These are phyloP conservation scores for Fremontodendron californicum DNA, from an alignment of 345 rosid genomes.

Conservation along the genomic window DNA sequence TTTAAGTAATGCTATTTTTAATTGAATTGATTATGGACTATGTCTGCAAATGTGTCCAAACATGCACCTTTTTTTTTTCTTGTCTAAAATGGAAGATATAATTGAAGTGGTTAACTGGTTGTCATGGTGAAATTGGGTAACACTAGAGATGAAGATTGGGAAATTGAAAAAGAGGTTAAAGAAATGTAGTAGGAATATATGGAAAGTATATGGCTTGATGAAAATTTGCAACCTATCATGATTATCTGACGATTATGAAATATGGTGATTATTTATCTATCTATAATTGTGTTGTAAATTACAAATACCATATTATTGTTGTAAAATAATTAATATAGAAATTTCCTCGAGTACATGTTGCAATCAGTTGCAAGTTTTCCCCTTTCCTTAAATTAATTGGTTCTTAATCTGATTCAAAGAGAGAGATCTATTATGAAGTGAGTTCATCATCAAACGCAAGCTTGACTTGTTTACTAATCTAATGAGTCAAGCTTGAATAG, in stretches of 20 bases:
- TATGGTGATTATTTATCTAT: background rate
- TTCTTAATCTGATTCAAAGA: background rate
- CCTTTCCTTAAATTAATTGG: background rate
- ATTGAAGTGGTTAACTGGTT: background rate
- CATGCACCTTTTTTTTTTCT: background rate
- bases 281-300: background rate
- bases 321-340: background rate
- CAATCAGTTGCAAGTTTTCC: background rate
- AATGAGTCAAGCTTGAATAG: background rate
- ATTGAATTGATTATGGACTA: background rate
- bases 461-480: background rate
- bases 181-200: background rate
- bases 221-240: background rate
- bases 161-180: background rate
- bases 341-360: background rate
- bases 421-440: background rate
- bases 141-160: background rate
- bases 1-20: background rate
- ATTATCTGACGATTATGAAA: too few species aligned
- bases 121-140: background rate
- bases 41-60: background rate
- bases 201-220: background rate
- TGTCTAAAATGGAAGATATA: background rate
- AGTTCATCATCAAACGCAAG: background rate
- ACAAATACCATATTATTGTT: background rate